Percentiles rank a stretch among this genome's conserved stretches.
Conservation (phyloP, 2,329 filamentous ascomycete species). For the Botrytis medusae region DNA sequence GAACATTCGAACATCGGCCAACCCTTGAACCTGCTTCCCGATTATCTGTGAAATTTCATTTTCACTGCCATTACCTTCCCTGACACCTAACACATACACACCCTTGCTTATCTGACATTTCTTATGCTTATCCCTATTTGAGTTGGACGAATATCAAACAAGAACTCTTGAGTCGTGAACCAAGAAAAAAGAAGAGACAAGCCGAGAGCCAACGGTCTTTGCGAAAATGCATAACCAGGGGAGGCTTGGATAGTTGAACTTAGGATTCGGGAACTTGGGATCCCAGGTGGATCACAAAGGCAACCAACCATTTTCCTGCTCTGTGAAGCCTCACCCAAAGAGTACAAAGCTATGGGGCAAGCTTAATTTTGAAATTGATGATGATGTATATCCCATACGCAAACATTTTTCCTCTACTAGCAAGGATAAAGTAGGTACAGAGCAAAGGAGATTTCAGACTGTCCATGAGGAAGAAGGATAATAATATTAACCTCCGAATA, state of each 20-base stretch:
- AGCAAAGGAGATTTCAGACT: background rate
- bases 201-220: background rate
- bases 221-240: background rate
- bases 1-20: background rate
- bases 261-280: background rate
- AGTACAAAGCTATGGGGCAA: background rate
- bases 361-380: background rate
- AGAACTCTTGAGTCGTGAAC: background rate
- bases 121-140: background rate
- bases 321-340: background rate
- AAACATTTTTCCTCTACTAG: background rate
- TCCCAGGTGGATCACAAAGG: background rate
- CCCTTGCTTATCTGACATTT: background rate
- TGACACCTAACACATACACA: background rate
- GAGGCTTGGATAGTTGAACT: background rate
- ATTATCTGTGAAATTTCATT: background rate
- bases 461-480: background rate
- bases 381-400: constrained; percentile 15
- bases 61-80: background rate
- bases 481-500: background rate
- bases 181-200: background rate
- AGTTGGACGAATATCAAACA: background rate
- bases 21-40: background rate
- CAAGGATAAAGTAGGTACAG: background rate
- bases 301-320: background rate